phyloP scores from a whole-genome alignment of 106 monocot genomes.

The Acanthochlamys bracteata region DNA sequence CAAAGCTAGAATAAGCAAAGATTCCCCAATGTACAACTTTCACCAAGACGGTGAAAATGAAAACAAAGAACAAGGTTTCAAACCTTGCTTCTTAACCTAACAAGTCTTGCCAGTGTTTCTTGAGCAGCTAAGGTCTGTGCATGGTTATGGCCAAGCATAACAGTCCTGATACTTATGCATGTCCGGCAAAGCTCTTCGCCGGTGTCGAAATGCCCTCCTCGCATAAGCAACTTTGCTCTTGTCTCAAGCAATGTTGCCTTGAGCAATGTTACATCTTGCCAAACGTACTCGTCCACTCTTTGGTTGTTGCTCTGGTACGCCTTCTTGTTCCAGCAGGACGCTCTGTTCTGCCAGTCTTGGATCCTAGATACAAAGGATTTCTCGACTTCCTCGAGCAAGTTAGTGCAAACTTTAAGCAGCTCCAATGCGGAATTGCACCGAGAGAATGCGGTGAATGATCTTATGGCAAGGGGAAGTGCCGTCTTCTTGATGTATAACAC shows the following conservation, averaged over 20 bases:
- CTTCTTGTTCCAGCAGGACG: conserved; percentile 64
- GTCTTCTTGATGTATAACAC: conserved; percentile 68
- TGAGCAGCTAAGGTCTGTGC: conserved; percentile 82
- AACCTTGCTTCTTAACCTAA: conserved; percentile 24
- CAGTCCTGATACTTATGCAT: conserved; percentile 84
- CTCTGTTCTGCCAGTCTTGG: conserved; percentile 44
- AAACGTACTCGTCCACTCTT: conserved; percentile 63
- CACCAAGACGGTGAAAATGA: too few species aligned
- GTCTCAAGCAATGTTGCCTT: conserved; percentile 82
- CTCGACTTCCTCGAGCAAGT: conserved; percentile 80
- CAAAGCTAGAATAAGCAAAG: too few species aligned
- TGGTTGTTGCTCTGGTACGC: conserved; percentile 15
- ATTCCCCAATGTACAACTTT: too few species aligned
- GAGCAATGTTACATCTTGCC: conserved; percentile 85
- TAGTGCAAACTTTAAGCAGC: conserved; percentile 80
- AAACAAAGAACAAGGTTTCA: background rate
- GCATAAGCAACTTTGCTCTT: conserved; percentile 69
- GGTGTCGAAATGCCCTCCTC: conserved; percentile 81
- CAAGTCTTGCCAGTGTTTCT: conserved; percentile 75
- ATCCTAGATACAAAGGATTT: conserved; percentile 70
- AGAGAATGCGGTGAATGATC: conserved; percentile 71
- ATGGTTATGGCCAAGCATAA: conserved; percentile 87
- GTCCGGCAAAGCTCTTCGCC: conserved; percentile 88
- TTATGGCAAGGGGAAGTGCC: conserved; percentile 64
- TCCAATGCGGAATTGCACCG: conserved; percentile 83